Evolutionary conservation across 306 rosid genomes (phyloP).

Genomic region (Pterocarpus macrocarpus): DNA sequence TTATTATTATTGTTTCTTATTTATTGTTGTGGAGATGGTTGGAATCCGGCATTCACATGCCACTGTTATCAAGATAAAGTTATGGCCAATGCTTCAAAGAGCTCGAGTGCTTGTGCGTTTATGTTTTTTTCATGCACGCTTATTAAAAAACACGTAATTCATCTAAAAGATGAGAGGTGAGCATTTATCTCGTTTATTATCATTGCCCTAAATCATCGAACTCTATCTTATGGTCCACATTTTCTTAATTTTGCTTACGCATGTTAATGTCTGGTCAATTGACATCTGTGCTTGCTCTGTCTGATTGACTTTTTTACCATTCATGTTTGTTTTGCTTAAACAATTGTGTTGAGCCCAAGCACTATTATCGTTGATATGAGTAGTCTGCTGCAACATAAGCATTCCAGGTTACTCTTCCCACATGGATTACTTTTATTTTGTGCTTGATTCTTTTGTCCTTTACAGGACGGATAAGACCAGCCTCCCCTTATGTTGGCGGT

Average conservation of each 20-base stretch:
- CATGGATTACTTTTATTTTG: not conserved
- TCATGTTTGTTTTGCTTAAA: not conserved
- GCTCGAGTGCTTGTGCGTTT: not conserved
- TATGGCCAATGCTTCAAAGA: constrained; percentile 15
- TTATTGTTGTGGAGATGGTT: not conserved
- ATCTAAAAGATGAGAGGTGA: not conserved
- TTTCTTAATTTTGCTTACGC: not conserved
- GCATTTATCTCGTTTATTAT: not conserved
- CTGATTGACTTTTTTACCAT: constrained; percentile 12
- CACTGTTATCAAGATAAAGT: constrained; percentile 28
- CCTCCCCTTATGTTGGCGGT: constrained; percentile 71
- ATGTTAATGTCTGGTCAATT: constrained; percentile 1
- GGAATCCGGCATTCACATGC: constrained; percentile 37
- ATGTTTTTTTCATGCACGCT: not conserved
- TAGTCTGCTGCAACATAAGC: constrained; percentile 4
- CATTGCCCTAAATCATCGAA: not conserved
- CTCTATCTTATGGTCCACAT: not conserved
- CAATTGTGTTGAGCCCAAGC: constrained; percentile 15
- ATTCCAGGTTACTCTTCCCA: not conserved
- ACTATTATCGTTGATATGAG: constrained; percentile 4
- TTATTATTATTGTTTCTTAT: not conserved
- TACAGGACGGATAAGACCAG: constrained; percentile 73
- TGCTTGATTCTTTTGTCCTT: constrained; percentile 39
- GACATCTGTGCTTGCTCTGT: constrained; percentile 28
- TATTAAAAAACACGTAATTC: not conserved